Conservation (phyloP, 169 alveolate genomes). For the Cyclospora cayetanensis region DNA sequence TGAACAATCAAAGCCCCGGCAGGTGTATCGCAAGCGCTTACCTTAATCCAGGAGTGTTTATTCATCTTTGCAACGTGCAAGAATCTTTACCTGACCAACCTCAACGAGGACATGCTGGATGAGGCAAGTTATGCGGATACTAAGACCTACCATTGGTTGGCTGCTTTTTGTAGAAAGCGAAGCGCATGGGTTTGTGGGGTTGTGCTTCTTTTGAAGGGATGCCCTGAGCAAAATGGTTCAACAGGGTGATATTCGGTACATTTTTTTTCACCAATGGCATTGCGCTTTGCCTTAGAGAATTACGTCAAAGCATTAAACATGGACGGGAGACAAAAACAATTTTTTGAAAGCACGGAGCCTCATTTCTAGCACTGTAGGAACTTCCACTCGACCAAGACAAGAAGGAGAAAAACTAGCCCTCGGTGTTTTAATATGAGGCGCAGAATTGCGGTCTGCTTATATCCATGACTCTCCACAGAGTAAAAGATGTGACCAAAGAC, state of each 20-base stretch:
- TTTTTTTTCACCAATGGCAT: too few species aligned
- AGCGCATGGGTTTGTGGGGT: too few species aligned
- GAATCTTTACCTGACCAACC: not conserved
- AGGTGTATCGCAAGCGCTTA: not conserved
- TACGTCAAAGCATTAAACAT: not conserved
- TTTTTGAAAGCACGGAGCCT: not conserved
- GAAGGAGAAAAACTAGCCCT: not conserved
- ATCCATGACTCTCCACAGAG: too few species aligned
- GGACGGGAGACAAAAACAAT: not conserved
- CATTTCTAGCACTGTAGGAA: not conserved
- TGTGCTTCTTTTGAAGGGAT: too few species aligned
- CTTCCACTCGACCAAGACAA: not conserved
- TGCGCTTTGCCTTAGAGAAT: not conserved
- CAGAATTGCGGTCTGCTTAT: too few species aligned
- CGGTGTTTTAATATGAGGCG: not conserved
- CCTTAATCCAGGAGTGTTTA: not conserved
- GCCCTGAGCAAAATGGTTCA: too few species aligned
- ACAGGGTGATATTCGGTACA: too few species aligned
- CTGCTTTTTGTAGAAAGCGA: too few species aligned
- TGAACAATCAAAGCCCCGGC: not conserved
- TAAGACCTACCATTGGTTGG: too few species aligned
- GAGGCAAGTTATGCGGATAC: not conserved
- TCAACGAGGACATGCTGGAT: not conserved
- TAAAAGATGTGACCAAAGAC: too few species aligned
- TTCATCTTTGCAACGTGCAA: not conserved